Evolutionary conservation across 441 rosid genomes (phyloP).

Genomic region (Viola pubescens): DNA sequence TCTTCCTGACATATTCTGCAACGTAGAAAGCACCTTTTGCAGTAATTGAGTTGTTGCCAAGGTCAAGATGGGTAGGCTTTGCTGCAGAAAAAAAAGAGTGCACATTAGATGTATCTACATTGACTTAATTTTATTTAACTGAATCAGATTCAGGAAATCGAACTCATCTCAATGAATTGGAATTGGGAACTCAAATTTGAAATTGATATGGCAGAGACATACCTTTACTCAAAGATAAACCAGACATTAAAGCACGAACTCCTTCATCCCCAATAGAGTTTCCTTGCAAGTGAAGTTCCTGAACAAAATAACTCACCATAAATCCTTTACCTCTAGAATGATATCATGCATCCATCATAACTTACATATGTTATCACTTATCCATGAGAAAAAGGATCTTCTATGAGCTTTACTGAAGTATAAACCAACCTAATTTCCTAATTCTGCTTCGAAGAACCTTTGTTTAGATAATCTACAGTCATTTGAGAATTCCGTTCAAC

Average conservation of each 20-base stretch:
- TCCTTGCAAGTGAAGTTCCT: conserved; percentile 97
- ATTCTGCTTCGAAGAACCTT: not conserved
- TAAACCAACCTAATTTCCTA: not conserved
- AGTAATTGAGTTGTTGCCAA: conserved; percentile 83
- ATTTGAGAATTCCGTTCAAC: not conserved
- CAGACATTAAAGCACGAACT: conserved; percentile 64
- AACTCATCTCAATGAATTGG: not conserved
- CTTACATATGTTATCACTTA: not conserved
- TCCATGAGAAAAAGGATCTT: not conserved
- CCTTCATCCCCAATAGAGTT: conserved; percentile 97
- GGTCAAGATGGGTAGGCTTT: conserved; percentile 67
- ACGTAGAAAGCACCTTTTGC: conserved; percentile 76
- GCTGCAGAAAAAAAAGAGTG: conserved; percentile 36
- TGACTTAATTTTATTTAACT: not conserved
- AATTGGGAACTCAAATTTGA: conserved; percentile 6
- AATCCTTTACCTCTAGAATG: conserved; percentile 10
- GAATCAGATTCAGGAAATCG: not conserved
- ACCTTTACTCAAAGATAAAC: conserved; percentile 87
- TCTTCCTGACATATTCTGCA: conserved; percentile 79
- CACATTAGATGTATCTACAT: conserved; percentile 18
- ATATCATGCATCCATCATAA: not conserved
- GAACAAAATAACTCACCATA: conserved; percentile 17
- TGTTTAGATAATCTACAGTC: not conserved
- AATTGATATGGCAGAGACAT: conserved; percentile 10
- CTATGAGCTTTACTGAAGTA: not conserved